A percentile compares a stretch with the other conserved stretches of the same genome.
phyloP scores from a whole-genome alignment of 495 filamentous ascomycete species.

The Hypoxylon lienhwacheense region DNA sequence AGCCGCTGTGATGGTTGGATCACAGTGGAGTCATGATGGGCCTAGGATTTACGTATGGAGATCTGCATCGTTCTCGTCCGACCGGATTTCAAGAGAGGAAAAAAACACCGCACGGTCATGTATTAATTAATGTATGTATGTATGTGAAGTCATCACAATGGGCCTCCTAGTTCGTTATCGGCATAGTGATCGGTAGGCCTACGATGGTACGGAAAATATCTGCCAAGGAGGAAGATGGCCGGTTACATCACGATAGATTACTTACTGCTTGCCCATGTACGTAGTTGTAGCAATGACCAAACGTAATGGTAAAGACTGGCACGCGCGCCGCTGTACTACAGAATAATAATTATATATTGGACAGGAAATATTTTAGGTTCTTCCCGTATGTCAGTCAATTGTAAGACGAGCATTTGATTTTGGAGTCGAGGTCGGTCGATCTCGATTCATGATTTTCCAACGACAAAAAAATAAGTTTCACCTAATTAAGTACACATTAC shows the following conservation, averaged over 20 bases:
- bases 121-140: slow-evolving; percentile 5
- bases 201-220: slow-evolving; percentile 5
- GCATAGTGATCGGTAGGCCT: slow-evolving; percentile 2
- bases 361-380: slow-evolving; percentile 3
- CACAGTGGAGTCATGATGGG: slow-evolving; percentile 24
- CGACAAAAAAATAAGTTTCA: too few relatives aligned
- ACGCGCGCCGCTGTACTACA: slow-evolving; percentile 20
- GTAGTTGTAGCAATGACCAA: slow-evolving; percentile 16
- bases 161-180: slow-evolving; percentile 6
- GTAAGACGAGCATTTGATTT: slow-evolving; percentile 11
- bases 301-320: slow-evolving; percentile 23
- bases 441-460: slow-evolving; percentile 11
- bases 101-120: slow-evolving; percentile 23
- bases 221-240: background rate
- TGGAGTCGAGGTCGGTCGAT: slow-evolving; percentile 10
- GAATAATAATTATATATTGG: slow-evolving; percentile 4
- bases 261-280: slow-evolving; percentile 14
- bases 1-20: slow-evolving; percentile 15
- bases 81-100: slow-evolving; percentile 10
- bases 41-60: slow-evolving; percentile 17
- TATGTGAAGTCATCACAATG: slow-evolving; percentile 24
- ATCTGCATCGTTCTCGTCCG: slow-evolving; percentile 26
- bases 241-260: slow-evolving; percentile 31
- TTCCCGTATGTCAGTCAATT: slow-evolving; percentile 14
- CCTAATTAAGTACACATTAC: too few relatives aligned